Evolutionary conservation across 2,329 filamentous ascomycete genomes (phyloP), one percentile per base, ranked within the genome.

Genomic region (Fusarium torreyae): DNA sequence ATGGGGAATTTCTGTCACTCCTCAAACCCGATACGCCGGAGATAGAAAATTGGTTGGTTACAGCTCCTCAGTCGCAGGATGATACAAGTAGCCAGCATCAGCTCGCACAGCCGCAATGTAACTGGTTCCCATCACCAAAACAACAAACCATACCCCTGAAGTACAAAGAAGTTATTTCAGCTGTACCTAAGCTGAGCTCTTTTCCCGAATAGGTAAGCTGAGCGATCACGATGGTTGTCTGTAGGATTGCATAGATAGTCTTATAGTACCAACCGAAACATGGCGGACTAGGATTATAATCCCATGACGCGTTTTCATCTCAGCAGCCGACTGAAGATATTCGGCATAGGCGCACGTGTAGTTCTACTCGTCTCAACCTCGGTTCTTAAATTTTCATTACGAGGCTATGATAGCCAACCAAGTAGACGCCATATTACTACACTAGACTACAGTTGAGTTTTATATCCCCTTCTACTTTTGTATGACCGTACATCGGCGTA

Each of bases 391-490:
- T 14, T 48, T 28, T 13, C 33, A 46, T 36, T 28, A 22, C 31
- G n/a, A 39, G 28, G 45, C 31, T 18, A 22, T 7, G 18, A 14
- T 18, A 33, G 22, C 5, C 9, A 14, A 24, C 4, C 20, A 34
- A 38, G 8, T 18, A 20, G 6, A 65, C 38, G 31, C 22, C n/a
- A 36, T 66, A 44, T 26, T 40, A 20, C 53, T 67, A 68, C 45
- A 68, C 50, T 68, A 63, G 34, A 63, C 26, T 64, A 70, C 67
- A 70, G 43, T 68, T 43, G 52, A 46, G 26, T 31, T 45, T 45
- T 17, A 40, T 42, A 58, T 28, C 40, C 42, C 34, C 20, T 24
- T 28, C 22, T 24, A 56, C 40, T 60, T 38, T 61, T 56, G 17
- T 50, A 49, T 43, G 40, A 58, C 49, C 42, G 22, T 42, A 44